Conservation (phyloP, 1,139 yeast species). For the Protomyces gravidus region DNA sequence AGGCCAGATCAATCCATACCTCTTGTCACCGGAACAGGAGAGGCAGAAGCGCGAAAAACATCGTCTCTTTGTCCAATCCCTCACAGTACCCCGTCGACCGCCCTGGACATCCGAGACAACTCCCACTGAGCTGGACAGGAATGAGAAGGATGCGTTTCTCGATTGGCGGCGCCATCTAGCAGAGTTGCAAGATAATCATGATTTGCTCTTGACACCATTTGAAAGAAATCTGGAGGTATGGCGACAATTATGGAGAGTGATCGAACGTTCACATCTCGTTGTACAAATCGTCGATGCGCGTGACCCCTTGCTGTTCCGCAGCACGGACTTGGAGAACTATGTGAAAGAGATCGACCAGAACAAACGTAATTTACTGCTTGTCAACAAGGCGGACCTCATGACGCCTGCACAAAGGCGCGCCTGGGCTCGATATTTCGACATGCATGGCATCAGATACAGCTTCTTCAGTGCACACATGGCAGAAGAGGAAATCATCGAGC, state of each 20-base stretch:
- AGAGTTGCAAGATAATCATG: conserved; percentile 69
- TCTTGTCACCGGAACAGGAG: conserved; percentile 67
- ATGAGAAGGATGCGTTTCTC: conserved; percentile 84
- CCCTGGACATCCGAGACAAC: conserved; percentile 69
- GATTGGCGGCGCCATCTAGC: conserved; percentile 94
- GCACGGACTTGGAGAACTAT: conserved; percentile 80
- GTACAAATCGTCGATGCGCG: conserved; percentile 98
- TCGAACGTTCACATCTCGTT: conserved; percentile 86
- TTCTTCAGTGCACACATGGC: conserved; percentile 91
- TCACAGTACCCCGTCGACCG: conserved; percentile 95
- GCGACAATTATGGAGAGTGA: conserved; percentile 98
- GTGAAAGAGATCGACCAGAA: conserved; percentile 66
- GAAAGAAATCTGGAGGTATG: conserved; percentile 97
- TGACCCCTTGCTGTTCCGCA: conserved; percentile 84
- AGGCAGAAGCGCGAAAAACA: conserved; percentile 60
- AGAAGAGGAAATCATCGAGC: conserved; percentile 24
- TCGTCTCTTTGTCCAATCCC: conserved; percentile 66
- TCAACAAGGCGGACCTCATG: conserved; percentile 89
- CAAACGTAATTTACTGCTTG: conserved; percentile 74
- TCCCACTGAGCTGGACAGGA: conserved; percentile 71
- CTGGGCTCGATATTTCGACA: conserved; percentile 82
- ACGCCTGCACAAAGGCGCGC: conserved; percentile 67
- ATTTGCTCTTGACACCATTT: conserved; percentile 86
- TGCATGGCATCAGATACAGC: conserved; percentile 69
- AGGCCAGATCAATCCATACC: conserved; percentile 49